phyloP scores from a whole-genome alignment of 768 basidiomycete species.

The Cyclocybe cylindracea region DNA sequence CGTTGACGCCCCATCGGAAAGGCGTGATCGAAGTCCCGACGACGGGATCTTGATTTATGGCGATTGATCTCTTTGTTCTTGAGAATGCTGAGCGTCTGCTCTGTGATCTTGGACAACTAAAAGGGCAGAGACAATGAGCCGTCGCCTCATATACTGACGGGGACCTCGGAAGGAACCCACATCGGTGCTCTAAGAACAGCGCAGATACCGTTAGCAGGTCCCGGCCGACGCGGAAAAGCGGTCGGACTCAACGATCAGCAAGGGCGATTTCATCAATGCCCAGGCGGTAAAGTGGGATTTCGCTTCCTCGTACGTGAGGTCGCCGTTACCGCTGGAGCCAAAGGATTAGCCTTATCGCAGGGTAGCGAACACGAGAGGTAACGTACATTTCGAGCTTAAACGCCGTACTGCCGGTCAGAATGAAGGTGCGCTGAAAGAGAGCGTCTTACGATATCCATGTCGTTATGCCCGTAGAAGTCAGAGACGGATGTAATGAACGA shows the following conservation, averaged over 20 bases:
- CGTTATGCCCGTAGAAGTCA: constrained; percentile 70
- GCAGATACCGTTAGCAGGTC: neutral
- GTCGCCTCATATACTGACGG: neutral
- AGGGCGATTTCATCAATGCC: constrained; percentile 71
- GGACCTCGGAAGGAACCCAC: constrained; percentile 18
- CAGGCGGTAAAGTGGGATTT: constrained; percentile 75
- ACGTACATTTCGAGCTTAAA: constrained; percentile 56
- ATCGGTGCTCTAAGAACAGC: constrained; percentile 31
- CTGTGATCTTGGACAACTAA: constrained; percentile 50
- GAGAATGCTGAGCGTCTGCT: constrained; percentile 54
- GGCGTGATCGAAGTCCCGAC: constrained; percentile 62
- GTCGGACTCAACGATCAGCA: constrained; percentile 43
- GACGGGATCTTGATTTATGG: constrained; percentile 68
- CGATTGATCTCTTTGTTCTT: constrained; percentile 66
- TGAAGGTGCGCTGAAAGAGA: neutral
- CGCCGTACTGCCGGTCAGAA: neutral
- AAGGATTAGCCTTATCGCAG: neutral
- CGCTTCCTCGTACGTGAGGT: constrained; percentile 59
- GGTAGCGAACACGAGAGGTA: neutral
- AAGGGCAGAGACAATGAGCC: neutral
- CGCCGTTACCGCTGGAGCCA: constrained; percentile 58
- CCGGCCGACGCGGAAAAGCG: neutral
- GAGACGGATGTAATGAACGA: constrained; percentile 64
- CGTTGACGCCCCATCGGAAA: constrained; percentile 71
- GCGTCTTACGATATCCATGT: constrained; percentile 61